phyloP scores from a whole-genome alignment of 768 basidiomycete genomes.

The Pulveroboletus sp. region DNA sequence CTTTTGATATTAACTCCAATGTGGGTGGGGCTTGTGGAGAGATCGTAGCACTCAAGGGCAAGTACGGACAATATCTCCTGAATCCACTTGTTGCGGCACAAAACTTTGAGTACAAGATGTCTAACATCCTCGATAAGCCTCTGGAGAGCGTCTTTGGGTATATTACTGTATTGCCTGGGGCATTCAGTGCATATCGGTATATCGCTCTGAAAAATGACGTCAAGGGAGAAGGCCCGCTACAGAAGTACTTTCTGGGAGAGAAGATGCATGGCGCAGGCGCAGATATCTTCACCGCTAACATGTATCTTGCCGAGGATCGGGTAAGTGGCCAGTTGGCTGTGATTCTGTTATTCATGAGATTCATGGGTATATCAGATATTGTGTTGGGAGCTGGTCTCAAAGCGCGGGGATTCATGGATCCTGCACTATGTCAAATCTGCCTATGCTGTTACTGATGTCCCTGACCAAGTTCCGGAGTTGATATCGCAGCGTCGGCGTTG shows the following conservation, averaged over 20 bases:
- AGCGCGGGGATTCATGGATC: constrained; percentile 84
- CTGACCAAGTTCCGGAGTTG: constrained; percentile 90
- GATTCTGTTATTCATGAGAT: constrained; percentile 4
- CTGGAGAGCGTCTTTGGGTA: constrained; percentile 89
- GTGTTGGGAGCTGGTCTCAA: constrained; percentile 98
- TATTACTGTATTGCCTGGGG: constrained; percentile 90
- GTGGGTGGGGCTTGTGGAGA: constrained; percentile 95
- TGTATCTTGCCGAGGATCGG: constrained; percentile 93
- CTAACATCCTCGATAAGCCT: constrained; percentile 89
- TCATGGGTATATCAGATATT: constrained; percentile 56
- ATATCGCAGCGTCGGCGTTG: constrained; percentile 94
- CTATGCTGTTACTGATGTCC: constrained; percentile 89
- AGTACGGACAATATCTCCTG: constrained; percentile 69
- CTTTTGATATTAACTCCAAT: constrained; percentile 88
- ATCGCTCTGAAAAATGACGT: constrained; percentile 87
- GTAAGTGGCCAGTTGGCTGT: constrained; percentile 30
- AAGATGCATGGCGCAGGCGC: constrained; percentile 86
- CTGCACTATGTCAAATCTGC: constrained; percentile 96
- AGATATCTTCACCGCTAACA: constrained; percentile 93
- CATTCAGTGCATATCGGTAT: constrained; percentile 88
- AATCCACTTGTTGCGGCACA: constrained; percentile 89
- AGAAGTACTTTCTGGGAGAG: constrained; percentile 97
- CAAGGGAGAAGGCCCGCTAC: constrained; percentile 79
- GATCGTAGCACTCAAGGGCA: constrained; percentile 88
- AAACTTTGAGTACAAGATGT: constrained; percentile 95